phyloP scores from a whole-genome alignment of 2,329 filamentous ascomycete genomes.

The Nigrospora oryzae region DNA sequence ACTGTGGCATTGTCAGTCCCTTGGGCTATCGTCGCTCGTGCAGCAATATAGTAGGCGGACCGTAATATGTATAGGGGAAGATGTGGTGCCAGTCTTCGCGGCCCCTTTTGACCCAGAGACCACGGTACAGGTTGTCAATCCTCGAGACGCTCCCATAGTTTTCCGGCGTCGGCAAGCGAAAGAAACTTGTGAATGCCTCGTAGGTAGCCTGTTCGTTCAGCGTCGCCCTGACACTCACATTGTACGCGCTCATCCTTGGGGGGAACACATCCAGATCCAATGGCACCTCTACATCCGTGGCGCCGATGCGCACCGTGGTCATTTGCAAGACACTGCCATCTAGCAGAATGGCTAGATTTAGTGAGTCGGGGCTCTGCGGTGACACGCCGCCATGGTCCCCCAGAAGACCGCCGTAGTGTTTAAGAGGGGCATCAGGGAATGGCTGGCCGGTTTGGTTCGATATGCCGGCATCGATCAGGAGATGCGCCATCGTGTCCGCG shows the following conservation, averaged over 20 bases:
- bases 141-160: slow-evolving; percentile 10
- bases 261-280: slow-evolving; percentile 4
- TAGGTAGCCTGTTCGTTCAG: slow-evolving; percentile 5
- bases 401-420: slow-evolving; percentile 7
- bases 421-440: too few species aligned
- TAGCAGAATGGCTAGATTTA: not conserved
- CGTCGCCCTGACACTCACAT: slow-evolving; percentile 5
- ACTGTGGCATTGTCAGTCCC: slow-evolving; percentile 1
- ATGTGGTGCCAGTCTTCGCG: slow-evolving; percentile 8
- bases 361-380: not conserved
- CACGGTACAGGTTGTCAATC: slow-evolving; percentile 10
- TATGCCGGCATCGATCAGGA: slow-evolving; percentile 32
- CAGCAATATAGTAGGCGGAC: not conserved
- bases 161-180: slow-evolving; percentile 7
- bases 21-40: not conserved
- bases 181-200: slow-evolving; percentile 6
- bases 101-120: slow-evolving; percentile 8
- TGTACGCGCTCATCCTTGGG: slow-evolving; percentile 5
- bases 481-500: slow-evolving; percentile 24
- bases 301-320: slow-evolving; percentile 5
- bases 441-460: slow-evolving; percentile 27
- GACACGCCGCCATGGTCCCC: not conserved
- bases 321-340: not conserved
- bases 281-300: slow-evolving; percentile 6
- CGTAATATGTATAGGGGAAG: slow-evolving; percentile 11